phyloP scores from a whole-genome alignment of 495 filamentous ascomycete genomes.

The Aspergillus sclerotioniger region DNA sequence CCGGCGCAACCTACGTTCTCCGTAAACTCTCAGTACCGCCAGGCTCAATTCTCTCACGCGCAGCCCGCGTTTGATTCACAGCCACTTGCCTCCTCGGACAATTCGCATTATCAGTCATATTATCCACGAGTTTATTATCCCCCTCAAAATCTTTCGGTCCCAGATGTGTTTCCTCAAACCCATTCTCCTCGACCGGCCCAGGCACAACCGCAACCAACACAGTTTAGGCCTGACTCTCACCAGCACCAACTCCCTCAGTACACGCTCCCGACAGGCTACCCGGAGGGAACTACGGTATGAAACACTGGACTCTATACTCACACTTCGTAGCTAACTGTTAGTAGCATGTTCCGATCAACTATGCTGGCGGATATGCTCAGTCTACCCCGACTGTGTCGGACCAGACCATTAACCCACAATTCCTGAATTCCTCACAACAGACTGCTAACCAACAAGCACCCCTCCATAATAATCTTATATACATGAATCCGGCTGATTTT shows the following conservation, averaged over 20 bases:
- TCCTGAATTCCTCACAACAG: constrained; percentile 29
- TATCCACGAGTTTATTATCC: constrained; percentile 34
- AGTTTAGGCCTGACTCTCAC: constrained; percentile 18
- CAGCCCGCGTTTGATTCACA: constrained; percentile 38
- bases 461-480: constrained; percentile 31
- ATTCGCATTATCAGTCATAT: constrained; percentile 33
- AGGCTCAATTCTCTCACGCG: constrained; percentile 33
- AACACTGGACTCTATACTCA: too few relatives aligned
- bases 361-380: constrained; percentile 32
- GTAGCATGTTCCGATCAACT: constrained; percentile 32
- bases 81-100: constrained; percentile 29
- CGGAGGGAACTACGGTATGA: constrained; percentile 29
- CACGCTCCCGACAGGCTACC: constrained; percentile 24
- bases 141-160: constrained; percentile 29
- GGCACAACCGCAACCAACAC: constrained; percentile 21
- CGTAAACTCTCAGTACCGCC: constrained; percentile 31
- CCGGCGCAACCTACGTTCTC: constrained; percentile 27
- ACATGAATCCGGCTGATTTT: constrained; percentile 29
- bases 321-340: constrained; percentile 8
- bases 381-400: constrained; percentile 23
- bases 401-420: constrained; percentile 45
- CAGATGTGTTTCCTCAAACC: constrained; percentile 30
- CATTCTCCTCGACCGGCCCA: constrained; percentile 25
- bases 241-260: constrained; percentile 28
- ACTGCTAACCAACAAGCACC: constrained; percentile 20